Conservation (phyloP, 148 eudicot species). For the Drosera capensis region DNA sequence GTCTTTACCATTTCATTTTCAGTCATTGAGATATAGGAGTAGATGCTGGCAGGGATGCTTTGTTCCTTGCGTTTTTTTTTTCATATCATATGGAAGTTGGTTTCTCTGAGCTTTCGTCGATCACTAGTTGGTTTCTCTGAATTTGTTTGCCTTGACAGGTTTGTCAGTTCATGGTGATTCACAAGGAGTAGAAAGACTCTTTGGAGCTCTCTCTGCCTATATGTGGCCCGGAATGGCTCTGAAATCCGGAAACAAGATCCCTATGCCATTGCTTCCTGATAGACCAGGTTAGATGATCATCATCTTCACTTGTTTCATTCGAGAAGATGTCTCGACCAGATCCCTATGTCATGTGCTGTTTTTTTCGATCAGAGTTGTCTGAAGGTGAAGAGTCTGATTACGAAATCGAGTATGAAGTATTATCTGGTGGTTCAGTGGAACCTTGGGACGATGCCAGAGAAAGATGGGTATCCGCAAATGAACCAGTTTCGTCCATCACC, state of each 20-base stretch:
- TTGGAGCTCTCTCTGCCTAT: conserved; percentile 82
- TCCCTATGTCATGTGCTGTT: not conserved
- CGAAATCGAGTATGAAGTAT: conserved; percentile 76
- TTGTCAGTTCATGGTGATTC: conserved; percentile 87
- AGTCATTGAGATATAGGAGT: not conserved
- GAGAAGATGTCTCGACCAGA: too few relatives aligned
- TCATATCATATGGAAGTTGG: too few relatives aligned
- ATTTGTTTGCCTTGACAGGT: conserved; percentile 62
- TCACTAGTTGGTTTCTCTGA: too few relatives aligned
- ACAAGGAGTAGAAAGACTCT: conserved; percentile 74
- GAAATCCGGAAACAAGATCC: conserved; percentile 65
- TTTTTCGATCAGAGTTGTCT: conserved; percentile 40
- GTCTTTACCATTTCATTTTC: too few relatives aligned
- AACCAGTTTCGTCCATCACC: conserved; percentile 8
- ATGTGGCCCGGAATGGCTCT: conserved; percentile 99
- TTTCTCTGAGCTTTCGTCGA: too few relatives aligned
- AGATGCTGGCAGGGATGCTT: too few relatives aligned
- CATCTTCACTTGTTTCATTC: not conserved
- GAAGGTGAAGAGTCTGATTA: conserved; percentile 83
- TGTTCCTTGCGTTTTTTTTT: too few relatives aligned
- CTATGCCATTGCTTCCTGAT: conserved; percentile 58
- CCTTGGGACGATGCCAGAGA: conserved; percentile 55
- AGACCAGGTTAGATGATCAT: conserved; percentile 43
- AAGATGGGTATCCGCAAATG: conserved; percentile 58
- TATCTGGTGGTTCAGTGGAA: conserved; percentile 75